These are phyloP conservation scores for Pyrenophora tritici-repentis DNA, from an alignment of 2,329 filamentous ascomycete species.

Conservation along the genomic window DNA sequence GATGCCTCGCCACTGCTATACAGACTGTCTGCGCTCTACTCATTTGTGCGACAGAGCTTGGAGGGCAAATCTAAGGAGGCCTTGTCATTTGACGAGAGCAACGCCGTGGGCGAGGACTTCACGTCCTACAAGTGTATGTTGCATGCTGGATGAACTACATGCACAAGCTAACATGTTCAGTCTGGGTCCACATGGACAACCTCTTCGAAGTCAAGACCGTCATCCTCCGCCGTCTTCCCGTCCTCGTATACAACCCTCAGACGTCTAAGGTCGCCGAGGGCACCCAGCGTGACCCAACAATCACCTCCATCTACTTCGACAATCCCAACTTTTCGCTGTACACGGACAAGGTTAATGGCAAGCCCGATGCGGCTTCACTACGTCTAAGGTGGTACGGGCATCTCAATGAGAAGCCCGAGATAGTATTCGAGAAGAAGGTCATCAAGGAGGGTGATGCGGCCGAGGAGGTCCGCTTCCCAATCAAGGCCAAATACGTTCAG, in stretches of 20 bases:
- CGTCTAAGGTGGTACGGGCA: conserved; percentile 92
- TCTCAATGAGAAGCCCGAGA: conserved; percentile 75
- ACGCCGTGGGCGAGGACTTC: conserved; percentile 65
- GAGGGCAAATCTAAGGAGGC: conserved; percentile 60
- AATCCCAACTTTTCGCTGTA: conserved; percentile 85
- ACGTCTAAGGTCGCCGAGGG: conserved; percentile 81
- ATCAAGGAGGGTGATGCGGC: conserved; percentile 76
- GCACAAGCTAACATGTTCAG: conserved; percentile 51
- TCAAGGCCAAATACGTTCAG: conserved; percentile 94
- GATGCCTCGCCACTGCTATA: conserved; percentile 89
- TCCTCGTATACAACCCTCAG: conserved; percentile 91
- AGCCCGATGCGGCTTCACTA: conserved; percentile 77
- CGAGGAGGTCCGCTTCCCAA: conserved; percentile 76
- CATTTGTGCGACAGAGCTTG: conserved; percentile 83
- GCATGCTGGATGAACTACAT: neutral
- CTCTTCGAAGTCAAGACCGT: conserved; percentile 95
- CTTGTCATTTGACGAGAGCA: conserved; percentile 53
- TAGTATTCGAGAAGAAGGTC: conserved; percentile 88
- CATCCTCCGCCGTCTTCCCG: conserved; percentile 86
- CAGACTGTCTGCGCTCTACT: conserved; percentile 91
- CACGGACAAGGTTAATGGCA: conserved; percentile 77
- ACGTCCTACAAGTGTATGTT: conserved; percentile 81
- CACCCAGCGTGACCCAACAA: conserved; percentile 78
- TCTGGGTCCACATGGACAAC: conserved; percentile 97
- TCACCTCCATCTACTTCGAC: conserved; percentile 97